Evolutionary conservation across 1,284 basidiomycete species (phyloP), one percentile per base, ranked within the genome.

Genomic region (Austroboletus sp.): DNA sequence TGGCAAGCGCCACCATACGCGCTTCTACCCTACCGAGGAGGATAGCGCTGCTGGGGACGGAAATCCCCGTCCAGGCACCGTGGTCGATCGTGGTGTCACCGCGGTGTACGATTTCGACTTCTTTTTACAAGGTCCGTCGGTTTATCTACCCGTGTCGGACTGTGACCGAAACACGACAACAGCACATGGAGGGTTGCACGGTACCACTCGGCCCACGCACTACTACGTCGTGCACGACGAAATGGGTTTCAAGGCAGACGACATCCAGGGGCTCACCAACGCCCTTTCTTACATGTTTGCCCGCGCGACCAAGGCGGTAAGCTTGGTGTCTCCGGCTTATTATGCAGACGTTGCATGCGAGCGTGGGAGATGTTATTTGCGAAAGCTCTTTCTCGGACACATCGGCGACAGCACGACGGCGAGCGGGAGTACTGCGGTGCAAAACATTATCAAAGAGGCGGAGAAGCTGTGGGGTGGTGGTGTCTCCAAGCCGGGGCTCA

Each of bases 1-100:
- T 60, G 80, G 82, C 16, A 90, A 90, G 66, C 77, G 88, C 2
- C 89, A 90, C 54, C 85, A 90, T 60, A 87, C 87, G 9, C 80
- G 87, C 11, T 89, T 90, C 70, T 89, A 79, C 58, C 86, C 87
- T 6, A 82, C 80, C 1, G 76, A 83, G 38, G 65, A 66, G 9
- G 62, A 60, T 15, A 66, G 73, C 37, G 83, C 80, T 2, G 85
- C 82, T 43, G 53, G 62, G 4, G 76, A 85, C 46, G 82, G 83
- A 1, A 89, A 89, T 51, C 82, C 85, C 0, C 74, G 69, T 40
- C 75, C 86, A 4, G 85, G 85, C 7, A 87, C 85, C 10, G 82
- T 89, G 9, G 85, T 89, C 37, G 86, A 89, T 55, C 71, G 76
- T 12, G 79, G 78, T 32, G 75, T 85, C 16, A 87, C 85, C 0